Evolutionary conservation across 2,329 filamentous ascomycete species (phyloP).

Genomic region (Davidsoniella virescens): DNA sequence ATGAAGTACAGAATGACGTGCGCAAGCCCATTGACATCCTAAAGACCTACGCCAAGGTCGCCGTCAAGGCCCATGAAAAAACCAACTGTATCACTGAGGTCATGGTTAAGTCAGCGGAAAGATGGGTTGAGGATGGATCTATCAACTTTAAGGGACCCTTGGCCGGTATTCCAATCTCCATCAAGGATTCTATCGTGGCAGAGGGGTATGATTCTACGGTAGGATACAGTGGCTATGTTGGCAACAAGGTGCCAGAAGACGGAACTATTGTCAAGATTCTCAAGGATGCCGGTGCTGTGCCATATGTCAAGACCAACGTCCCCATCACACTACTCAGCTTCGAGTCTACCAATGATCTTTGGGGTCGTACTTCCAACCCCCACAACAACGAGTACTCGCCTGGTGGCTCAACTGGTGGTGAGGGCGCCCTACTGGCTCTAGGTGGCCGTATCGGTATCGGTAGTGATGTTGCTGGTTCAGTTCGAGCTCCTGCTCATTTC

Average conservation of each 20-base stretch:
- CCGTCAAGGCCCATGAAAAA: constrained; percentile 64
- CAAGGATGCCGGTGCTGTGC: constrained; percentile 76
- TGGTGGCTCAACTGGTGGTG: constrained; percentile 77
- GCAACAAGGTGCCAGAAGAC: constrained; percentile 50
- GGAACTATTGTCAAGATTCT: constrained; percentile 59
- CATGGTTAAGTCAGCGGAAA: constrained; percentile 61
- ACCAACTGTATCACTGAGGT: constrained; percentile 87
- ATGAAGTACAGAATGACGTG: constrained; percentile 55
- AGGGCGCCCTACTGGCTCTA: constrained; percentile 65
- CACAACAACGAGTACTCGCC: constrained; percentile 74
- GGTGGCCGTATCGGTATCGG: constrained; percentile 79
- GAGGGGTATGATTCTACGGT: constrained; percentile 71
- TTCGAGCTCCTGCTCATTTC: constrained; percentile 75
- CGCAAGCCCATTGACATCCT: constrained; percentile 57
- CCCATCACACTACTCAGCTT: constrained; percentile 78
- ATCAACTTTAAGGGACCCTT: constrained; percentile 66
- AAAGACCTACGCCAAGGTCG: constrained; percentile 74
- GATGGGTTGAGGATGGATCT: constrained; percentile 43
- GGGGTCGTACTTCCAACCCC: constrained; percentile 70
- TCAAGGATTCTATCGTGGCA: constrained; percentile 70
- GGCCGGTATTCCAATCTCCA: constrained; percentile 69
- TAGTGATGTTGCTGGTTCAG: constrained; percentile 79
- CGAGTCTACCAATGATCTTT: constrained; percentile 62
- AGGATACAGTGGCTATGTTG: constrained; percentile 58
- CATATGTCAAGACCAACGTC: constrained; percentile 84